Evolutionary conservation across 2,329 filamentous ascomycete genomes (phyloP).

Genomic region (Alternaria sp.): DNA sequence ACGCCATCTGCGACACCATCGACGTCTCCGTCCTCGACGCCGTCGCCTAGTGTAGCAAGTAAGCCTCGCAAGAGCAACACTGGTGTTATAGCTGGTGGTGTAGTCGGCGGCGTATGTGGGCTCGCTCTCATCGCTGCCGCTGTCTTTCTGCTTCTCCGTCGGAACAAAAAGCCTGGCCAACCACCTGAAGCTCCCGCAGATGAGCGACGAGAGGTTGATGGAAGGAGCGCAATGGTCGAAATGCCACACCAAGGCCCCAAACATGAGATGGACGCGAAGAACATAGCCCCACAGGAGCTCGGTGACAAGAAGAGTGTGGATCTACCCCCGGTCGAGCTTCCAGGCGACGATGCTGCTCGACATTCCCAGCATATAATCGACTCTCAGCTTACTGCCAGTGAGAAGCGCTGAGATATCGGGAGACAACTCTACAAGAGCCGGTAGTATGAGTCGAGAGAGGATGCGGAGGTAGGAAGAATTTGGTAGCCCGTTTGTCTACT

Average conservation of each 20-base stretch:
- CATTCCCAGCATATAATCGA: neutral
- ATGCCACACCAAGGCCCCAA: neutral
- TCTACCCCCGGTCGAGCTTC: neutral
- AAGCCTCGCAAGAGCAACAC: neutral
- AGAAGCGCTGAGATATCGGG: neutral
- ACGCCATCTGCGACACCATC: neutral
- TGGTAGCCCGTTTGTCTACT: neutral
- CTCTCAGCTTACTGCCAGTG: neutral
- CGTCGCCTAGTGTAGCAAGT: neutral
- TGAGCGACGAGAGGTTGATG: neutral
- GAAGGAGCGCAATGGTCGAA: neutral
- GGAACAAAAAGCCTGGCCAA: neutral
- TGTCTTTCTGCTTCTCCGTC: neutral
- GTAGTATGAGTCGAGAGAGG: neutral
- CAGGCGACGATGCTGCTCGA: neutral
- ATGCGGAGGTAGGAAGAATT: neutral
- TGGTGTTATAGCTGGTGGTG: constrained; percentile 5
- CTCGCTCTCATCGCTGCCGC: neutral
- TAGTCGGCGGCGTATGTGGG: neutral
- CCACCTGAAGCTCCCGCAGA: neutral
- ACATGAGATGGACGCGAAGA: neutral
- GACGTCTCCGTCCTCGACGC: neutral
- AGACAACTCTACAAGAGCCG: neutral
- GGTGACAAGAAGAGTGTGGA: neutral
- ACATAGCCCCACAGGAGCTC: neutral